phyloP scores from a whole-genome alignment of 768 basidiomycete genomes.

The Russula olivacea region DNA sequence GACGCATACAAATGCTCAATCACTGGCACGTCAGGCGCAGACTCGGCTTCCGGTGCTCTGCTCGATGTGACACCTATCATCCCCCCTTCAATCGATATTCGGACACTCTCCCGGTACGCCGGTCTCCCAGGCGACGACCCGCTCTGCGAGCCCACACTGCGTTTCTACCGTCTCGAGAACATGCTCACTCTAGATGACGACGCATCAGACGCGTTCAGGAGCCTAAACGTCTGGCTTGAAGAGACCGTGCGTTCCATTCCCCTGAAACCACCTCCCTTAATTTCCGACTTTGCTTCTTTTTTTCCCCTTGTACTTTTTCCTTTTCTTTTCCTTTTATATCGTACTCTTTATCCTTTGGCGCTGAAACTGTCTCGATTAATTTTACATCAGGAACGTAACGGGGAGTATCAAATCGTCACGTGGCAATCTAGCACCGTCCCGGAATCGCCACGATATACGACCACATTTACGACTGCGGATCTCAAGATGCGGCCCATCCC shows the following conservation, averaged over 20 bases:
- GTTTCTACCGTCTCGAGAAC: constrained; percentile 17
- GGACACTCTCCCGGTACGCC: constrained; percentile 15
- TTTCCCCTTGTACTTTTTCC: not conserved
- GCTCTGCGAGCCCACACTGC: constrained; percentile 2
- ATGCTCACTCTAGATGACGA: constrained; percentile 9
- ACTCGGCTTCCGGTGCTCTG: not conserved
- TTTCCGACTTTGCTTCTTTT: not conserved
- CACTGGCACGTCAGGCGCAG: constrained; percentile 3
- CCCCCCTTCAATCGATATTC: constrained; percentile 14
- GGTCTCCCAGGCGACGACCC: constrained; percentile 12
- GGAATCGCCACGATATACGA: not conserved
- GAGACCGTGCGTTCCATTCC: constrained; percentile 27
- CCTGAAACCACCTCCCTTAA: not conserved
- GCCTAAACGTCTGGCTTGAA: constrained; percentile 32
- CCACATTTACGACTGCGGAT: constrained; percentile 31
- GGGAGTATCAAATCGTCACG: constrained; percentile 15
- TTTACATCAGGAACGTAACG: not conserved
- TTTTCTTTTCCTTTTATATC: not conserved
- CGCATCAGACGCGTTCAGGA: constrained; percentile 28
- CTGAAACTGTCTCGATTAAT: not conserved
- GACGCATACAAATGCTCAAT: constrained; percentile 14
- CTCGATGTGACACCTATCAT: constrained; percentile 11
- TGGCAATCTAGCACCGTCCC: constrained; percentile 9
- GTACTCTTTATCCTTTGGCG: not conserved
- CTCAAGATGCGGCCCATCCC: constrained; percentile 31